Evolutionary conservation across 345 rosid species (phyloP), one percentile per base, ranked within the genome.

Genomic region (Populus deltoides): DNA sequence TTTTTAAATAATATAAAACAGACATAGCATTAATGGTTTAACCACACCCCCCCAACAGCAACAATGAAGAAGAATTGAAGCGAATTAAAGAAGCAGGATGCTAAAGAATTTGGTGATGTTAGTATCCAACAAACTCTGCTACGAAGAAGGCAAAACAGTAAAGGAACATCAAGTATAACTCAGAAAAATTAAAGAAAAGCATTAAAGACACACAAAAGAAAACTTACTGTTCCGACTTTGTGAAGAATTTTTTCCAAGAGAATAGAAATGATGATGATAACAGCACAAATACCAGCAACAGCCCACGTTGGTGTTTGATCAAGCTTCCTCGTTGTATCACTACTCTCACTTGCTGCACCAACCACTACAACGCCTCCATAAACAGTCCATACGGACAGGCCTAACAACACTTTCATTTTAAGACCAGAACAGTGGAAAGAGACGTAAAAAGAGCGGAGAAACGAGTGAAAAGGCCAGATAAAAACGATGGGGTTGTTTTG

Each of bases 291-390:
- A 35, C 76, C 74, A 39, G 97, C 92, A 53, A 96, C 98, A 6
- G 98, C 99, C 99, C 99, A 96, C 55, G 99, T 96, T 0, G 99
- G 90, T n/a, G 98, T 96, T 78, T 89, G 91, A 77, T 85, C 85
- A 73, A 96, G 97, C 82, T 87, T 35, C 81, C 90, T 91, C 62
- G 38, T 65, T 4, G 71, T 6, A 8, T 53, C 59, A n/a, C 78
- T 22, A 24, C 71, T 53, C 2, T 36, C 68, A 47, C 27, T 53
- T 41, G 59, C 22, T 33, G 82, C 79, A 3, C 68, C 75, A n/a
- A 71, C 82, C 63, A 51, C 65, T 49, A 31, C 68, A 5, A 57
- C 59, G 4, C 78, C 75, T 7, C 75, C 81, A 41, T 35, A 63
- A 17, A 59, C 45, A 25, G 38, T 33, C 75, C 68, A 73, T 6